A percentile compares a stretch with the other conserved stretches of the same genome.
Evolutionary conservation across 805 yeast species (phyloP).

Genomic region (Candida ficus): DNA sequence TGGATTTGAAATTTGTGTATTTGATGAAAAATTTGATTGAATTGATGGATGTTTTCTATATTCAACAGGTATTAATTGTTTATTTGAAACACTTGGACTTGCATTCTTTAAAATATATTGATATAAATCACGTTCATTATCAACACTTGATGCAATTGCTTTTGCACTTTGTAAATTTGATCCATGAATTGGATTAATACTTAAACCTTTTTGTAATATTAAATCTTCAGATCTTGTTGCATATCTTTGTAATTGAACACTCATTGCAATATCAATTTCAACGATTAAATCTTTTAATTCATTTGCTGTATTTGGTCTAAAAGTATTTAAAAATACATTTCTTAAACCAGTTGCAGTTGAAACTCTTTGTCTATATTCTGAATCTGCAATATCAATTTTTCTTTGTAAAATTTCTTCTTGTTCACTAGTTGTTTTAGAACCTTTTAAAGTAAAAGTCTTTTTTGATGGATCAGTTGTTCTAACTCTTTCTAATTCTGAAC

Average conservation of each 20-base stretch:
- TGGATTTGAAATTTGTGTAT: conserved; percentile 14
- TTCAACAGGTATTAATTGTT: conserved; percentile 58
- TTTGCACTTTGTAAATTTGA: conserved; percentile 63
- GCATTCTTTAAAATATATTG: conserved; percentile 50
- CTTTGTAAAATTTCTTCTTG: conserved; percentile 87
- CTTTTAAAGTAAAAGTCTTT: conserved; percentile 76
- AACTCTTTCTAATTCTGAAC: conserved; percentile 82
- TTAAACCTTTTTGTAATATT: conserved; percentile 78
- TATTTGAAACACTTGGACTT: conserved; percentile 26
- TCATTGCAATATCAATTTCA: conserved; percentile 86
- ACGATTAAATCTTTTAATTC: conserved; percentile 71
- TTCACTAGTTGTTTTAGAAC: conserved; percentile 65
- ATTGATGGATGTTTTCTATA: conserved; percentile 69
- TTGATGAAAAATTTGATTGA: conserved; percentile 20
- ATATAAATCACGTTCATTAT: conserved; percentile 79
- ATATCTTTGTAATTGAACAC: conserved; percentile 82
- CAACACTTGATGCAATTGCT: conserved; percentile 67
- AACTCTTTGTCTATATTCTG: conserved; percentile 78
- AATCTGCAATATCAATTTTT: conserved; percentile 80
- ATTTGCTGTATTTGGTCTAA: conserved; percentile 72
- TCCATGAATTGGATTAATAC: conserved; percentile 64
- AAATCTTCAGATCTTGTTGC: conserved; percentile 84
- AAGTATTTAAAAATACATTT: conserved; percentile 62
- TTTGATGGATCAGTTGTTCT: conserved; percentile 78
- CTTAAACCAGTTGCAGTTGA: conserved; percentile 66